phyloP scores from a whole-genome alignment of 257 asterid genomes.

The Thymus quinquecostatus region DNA sequence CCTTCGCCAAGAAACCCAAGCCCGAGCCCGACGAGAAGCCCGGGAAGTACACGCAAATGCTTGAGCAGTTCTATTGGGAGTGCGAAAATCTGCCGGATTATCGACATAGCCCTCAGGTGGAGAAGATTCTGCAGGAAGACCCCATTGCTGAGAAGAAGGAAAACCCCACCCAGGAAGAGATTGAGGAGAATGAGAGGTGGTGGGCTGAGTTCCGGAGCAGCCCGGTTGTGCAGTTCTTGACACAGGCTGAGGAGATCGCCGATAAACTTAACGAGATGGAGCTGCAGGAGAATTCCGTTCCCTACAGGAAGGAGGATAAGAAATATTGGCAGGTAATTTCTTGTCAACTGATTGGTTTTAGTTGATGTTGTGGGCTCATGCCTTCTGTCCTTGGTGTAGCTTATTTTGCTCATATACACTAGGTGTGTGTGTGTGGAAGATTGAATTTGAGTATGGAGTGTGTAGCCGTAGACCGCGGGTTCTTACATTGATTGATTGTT shows the following conservation, averaged over 20 bases:
- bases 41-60: slow-evolving; percentile 63
- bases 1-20: slow-evolving; percentile 53
- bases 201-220: slow-evolving; percentile 63
- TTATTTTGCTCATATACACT: neutral
- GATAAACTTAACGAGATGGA: slow-evolving; percentile 77
- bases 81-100: slow-evolving; percentile 82
- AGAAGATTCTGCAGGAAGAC: slow-evolving; percentile 67
- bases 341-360: neutral
- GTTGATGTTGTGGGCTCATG: neutral
- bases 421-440: neutral
- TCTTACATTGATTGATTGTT: neutral
- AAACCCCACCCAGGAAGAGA: slow-evolving; percentile 69
- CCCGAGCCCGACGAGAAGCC: slow-evolving; percentile 45
- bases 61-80: slow-evolving; percentile 88
- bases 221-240: slow-evolving; percentile 80
- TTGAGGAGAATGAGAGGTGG: slow-evolving; percentile 84
- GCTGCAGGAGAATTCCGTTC: slow-evolving; percentile 67
- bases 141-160: slow-evolving; percentile 75
- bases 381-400: neutral
- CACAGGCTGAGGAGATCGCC: slow-evolving; percentile 78
- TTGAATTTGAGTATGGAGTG: neutral
- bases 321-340: slow-evolving; percentile 73
- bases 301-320: slow-evolving; percentile 73
- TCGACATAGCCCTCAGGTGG: slow-evolving; percentile 78
- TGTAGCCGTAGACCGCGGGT: neutral